Evolutionary conservation across 257 asterid genomes (phyloP).

Genomic region (Agastache rugosa): DNA sequence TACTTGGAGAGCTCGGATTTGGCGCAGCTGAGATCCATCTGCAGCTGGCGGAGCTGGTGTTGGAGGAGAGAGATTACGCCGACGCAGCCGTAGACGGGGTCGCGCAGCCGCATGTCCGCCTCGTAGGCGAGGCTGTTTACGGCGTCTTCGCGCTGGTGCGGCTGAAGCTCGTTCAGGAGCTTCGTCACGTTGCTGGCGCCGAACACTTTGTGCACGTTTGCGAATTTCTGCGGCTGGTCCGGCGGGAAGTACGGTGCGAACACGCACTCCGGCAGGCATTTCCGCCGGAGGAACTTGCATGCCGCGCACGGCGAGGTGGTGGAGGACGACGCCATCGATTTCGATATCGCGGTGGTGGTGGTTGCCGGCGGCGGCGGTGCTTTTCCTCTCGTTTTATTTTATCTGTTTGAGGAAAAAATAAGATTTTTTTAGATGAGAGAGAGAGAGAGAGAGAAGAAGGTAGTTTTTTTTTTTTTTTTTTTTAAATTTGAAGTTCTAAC

Average conservation of each 20-base stretch:
- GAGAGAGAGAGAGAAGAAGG: too few relatives aligned
- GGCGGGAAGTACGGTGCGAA: constrained; percentile 83
- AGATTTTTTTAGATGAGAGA: too few relatives aligned
- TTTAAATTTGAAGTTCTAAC: too few relatives aligned
- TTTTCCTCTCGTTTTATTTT: not conserved
- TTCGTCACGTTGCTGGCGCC: constrained; percentile 85
- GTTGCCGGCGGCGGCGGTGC: too few relatives aligned
- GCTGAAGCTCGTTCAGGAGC: constrained; percentile 71
- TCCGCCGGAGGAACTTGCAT: constrained; percentile 77
- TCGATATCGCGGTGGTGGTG: not conserved
- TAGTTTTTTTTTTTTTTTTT: too few relatives aligned
- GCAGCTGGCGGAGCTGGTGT: constrained; percentile 83
- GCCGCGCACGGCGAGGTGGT: constrained; percentile 77
- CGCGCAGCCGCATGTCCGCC: constrained; percentile 82
- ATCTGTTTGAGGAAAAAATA: not conserved
- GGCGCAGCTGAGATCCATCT: constrained; percentile 76
- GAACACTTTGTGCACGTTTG: constrained; percentile 74
- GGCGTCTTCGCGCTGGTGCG: constrained; percentile 79
- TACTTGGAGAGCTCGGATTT: constrained; percentile 76
- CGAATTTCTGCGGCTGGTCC: constrained; percentile 75
- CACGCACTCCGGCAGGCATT: constrained; percentile 75
- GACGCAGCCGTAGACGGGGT: constrained; percentile 81
- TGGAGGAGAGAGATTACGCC: constrained; percentile 84
- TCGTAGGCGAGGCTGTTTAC: constrained; percentile 74
- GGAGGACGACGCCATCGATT: constrained; percentile 48